A percentile compares a stretch with the other conserved stretches of the same genome.
Evolutionary conservation across 306 rosid genomes (phyloP).

Genomic region (barrel medic (Medicago truncatula)): DNA sequence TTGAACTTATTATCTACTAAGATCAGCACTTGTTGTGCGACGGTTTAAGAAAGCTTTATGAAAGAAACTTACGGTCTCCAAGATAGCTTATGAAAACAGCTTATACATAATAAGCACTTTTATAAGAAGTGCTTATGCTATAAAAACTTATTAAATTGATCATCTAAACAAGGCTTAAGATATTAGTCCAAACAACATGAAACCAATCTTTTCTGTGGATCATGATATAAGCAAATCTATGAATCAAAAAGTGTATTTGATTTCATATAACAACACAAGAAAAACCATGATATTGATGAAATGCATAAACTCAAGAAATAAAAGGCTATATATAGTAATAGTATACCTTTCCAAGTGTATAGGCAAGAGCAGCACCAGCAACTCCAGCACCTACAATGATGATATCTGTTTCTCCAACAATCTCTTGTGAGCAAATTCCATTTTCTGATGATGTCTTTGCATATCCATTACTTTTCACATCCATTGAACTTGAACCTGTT

Average conservation of each 20-base stretch:
- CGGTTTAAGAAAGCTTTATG: too few species aligned
- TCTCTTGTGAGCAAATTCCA: constrained; percentile 36
- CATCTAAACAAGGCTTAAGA: too few species aligned
- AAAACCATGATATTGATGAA: constrained; percentile 10
- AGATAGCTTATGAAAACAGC: background rate
- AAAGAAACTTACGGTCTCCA: background rate
- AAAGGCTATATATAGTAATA: too few species aligned
- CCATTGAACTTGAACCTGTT: constrained; percentile 49
- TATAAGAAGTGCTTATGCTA: background rate
- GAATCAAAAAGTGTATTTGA: background rate
- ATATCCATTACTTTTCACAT: constrained; percentile 32
- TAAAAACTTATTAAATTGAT: too few species aligned
- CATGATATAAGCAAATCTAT: constrained; percentile 12
- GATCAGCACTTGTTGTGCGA: background rate
- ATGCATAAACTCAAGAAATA: background rate
- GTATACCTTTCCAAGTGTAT: constrained; percentile 68
- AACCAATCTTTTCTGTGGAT: background rate
- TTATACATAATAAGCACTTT: too few species aligned
- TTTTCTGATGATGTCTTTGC: constrained; percentile 43
- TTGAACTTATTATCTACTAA: too few species aligned
- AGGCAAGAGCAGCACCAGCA: constrained; percentile 62
- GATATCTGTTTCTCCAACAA: constrained; percentile 35
- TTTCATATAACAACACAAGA: background rate
- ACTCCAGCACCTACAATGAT: constrained; percentile 62
- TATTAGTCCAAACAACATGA: background rate